Percentiles rank a stretch among this genome's conserved stretches.
phyloP scores from a whole-genome alignment of 164 flowering plant species.

The Amborella trichopoda region DNA sequence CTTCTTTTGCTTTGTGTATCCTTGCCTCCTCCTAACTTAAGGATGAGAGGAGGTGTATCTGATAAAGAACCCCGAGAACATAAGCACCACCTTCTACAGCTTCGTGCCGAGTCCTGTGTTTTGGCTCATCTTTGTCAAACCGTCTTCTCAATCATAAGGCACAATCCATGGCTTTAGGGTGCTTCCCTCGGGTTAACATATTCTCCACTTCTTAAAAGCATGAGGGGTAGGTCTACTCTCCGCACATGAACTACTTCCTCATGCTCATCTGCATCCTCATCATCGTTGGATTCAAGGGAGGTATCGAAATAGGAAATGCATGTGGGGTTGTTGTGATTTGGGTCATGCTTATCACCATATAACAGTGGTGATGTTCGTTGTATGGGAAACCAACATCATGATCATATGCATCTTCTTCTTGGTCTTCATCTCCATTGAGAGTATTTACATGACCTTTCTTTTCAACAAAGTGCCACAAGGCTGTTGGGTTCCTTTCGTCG shows the following conservation, averaged over 20 bases:
- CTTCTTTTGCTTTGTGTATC: conserved; percentile 10
- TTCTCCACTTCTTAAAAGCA: conserved; percentile 12
- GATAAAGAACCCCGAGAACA: conserved; percentile 13
- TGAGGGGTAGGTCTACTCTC: conserved; percentile 16
- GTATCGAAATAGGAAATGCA: conserved; percentile 14
- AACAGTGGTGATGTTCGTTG: conserved; percentile 13
- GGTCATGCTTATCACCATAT: conserved; percentile 21
- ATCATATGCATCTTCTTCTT: conserved; percentile 6
- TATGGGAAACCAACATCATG: conserved; percentile 11
- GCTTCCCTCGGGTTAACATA: conserved; percentile 22
- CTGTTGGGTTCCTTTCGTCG: conserved; percentile 18
- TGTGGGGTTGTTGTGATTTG: conserved; percentile 12
- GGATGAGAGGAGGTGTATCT: conserved; percentile 16
- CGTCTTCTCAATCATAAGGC: conserved; percentile 16
- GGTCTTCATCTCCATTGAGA: conserved; percentile 9
- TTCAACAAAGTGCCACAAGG: conserved; percentile 18
- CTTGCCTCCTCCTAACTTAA: conserved; percentile 10
- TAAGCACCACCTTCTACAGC: conserved; percentile 13
- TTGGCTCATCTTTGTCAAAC: conserved; percentile 18
- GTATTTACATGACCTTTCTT: conserved; percentile 17
- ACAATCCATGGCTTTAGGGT: conserved; percentile 16
- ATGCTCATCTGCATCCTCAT: conserved; percentile 13
- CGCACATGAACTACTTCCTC: conserved; percentile 14
- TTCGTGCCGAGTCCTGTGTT: conserved; percentile 9
- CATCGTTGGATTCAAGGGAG: conserved; percentile 14